These are phyloP conservation scores for Sporothrix euskadiensis DNA, from an alignment of 2,329 filamentous ascomycete genomes.

Conservation along the genomic window DNA sequence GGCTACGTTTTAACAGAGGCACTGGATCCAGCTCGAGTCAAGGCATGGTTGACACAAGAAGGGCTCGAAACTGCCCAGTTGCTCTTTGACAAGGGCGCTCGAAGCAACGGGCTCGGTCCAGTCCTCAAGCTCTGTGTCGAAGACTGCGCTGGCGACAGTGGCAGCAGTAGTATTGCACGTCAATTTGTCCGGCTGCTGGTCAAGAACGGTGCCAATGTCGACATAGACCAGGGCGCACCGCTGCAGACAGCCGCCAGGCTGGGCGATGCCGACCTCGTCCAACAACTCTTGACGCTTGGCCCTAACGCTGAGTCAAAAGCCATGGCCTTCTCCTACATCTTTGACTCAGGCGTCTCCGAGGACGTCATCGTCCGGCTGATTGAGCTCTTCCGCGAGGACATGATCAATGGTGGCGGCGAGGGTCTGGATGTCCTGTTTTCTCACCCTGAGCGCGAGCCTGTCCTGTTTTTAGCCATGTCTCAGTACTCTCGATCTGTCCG, in stretches of 20 bases:
- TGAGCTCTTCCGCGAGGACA: conserved; percentile 53
- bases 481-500: conserved; percentile 57
- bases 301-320: conserved; percentile 54
- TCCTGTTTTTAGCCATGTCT: conserved; percentile 55
- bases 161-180: conserved; percentile 45
- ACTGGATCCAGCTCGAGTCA: conserved; percentile 46
- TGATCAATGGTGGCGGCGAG: conserved; percentile 49
- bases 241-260: conserved; percentile 56
- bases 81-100: conserved; percentile 52
- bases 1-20: conserved; percentile 48
- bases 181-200: conserved; percentile 50
- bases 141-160: conserved; percentile 40
- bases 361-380: conserved; percentile 54
- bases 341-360: conserved; percentile 53
- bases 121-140: conserved; percentile 52
- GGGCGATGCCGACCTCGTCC: conserved; percentile 53
- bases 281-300: conserved; percentile 51
- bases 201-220: conserved; percentile 48
- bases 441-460: conserved; percentile 47
- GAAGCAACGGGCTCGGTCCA: conserved; percentile 48
- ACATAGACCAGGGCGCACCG: conserved; percentile 54
- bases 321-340: conserved; percentile 57
- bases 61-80: conserved; percentile 51
- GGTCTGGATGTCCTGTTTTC: conserved; percentile 54
- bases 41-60: conserved; percentile 49